These are phyloP conservation scores for Sonneratia caseolaris DNA, from an alignment of 345 rosid species.

Conservation along the genomic window DNA sequence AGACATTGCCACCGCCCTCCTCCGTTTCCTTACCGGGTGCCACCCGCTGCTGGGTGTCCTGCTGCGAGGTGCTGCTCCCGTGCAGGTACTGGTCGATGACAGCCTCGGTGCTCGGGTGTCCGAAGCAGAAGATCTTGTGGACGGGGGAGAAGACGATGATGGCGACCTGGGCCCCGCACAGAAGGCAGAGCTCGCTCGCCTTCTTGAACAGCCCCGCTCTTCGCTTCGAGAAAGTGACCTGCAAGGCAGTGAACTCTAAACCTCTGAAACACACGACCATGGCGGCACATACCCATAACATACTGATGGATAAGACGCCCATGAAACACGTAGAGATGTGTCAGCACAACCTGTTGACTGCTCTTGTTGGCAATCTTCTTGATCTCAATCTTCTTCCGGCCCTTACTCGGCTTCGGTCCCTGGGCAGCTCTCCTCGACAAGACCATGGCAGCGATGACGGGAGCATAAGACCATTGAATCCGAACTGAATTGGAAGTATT, in stretches of 20 bases:
- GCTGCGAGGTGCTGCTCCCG: not conserved
- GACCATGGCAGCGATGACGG: not conserved
- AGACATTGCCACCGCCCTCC: no score
- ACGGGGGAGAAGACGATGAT: conserved; percentile 14
- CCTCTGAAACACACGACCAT: no score
- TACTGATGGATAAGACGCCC: no score
- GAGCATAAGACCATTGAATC: not conserved
- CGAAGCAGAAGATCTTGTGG: conserved; percentile 14
- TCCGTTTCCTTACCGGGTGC: not conserved
- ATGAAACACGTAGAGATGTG: no score
- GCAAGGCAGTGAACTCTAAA: not conserved
- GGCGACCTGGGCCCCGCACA: conserved; percentile 12
- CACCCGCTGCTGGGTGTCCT: not conserved
- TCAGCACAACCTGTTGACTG: conserved; percentile 4
- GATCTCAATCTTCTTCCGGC: conserved; percentile 18
- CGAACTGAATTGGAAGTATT: no score
- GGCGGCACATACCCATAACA: no score
- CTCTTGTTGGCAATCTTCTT: conserved; percentile 14
- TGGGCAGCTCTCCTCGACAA: conserved; percentile 1
- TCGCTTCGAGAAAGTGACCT: conserved; percentile 16
- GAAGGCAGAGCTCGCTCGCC: conserved; percentile 13
- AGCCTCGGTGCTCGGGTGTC: conserved; percentile 6
- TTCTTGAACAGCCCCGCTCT: conserved; percentile 14
- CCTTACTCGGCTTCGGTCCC: conserved; percentile 9
- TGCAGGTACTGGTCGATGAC: conserved; percentile 3